A percentile compares a stretch with the other conserved stretches of the same genome.
These are phyloP conservation scores for Eucalyptus victrix DNA, from an alignment of 345 rosid genomes.

Conservation along the genomic window DNA sequence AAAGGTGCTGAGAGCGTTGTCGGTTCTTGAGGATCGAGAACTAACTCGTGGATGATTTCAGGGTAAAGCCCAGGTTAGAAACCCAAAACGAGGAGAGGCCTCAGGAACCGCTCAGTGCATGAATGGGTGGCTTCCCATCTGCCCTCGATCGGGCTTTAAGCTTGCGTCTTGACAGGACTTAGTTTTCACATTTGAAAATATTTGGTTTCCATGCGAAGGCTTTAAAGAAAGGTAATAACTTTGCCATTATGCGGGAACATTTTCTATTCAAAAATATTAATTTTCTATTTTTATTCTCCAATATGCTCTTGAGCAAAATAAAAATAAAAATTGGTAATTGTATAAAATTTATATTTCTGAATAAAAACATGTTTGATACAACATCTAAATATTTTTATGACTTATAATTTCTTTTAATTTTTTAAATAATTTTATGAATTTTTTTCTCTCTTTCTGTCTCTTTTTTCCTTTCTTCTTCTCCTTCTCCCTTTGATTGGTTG, in stretches of 20 bases:
- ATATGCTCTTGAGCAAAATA: too few relatives aligned
- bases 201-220: background rate
- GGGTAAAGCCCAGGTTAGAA: background rate
- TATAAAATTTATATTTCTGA: too few relatives aligned
- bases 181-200: background rate
- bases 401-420: too few relatives aligned
- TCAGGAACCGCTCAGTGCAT: background rate
- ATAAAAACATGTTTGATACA: accelerated
- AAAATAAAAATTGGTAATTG: accelerated
- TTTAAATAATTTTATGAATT: too few relatives aligned
- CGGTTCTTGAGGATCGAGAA: background rate
- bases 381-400: too few relatives aligned
- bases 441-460: accelerated
- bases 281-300: too few relatives aligned
- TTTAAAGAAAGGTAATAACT: background rate
- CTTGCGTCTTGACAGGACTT: background rate
- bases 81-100: background rate
- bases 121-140: background rate
- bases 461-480: too few relatives aligned
- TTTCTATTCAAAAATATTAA: too few relatives aligned
- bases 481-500: too few relatives aligned
- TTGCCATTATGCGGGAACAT: background rate
- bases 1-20: background rate
- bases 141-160: background rate
- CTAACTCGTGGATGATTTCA: background rate